Evolutionary conservation across 2,329 filamentous ascomycete genomes (phyloP).

Genomic region (Curvularia spicifera): DNA sequence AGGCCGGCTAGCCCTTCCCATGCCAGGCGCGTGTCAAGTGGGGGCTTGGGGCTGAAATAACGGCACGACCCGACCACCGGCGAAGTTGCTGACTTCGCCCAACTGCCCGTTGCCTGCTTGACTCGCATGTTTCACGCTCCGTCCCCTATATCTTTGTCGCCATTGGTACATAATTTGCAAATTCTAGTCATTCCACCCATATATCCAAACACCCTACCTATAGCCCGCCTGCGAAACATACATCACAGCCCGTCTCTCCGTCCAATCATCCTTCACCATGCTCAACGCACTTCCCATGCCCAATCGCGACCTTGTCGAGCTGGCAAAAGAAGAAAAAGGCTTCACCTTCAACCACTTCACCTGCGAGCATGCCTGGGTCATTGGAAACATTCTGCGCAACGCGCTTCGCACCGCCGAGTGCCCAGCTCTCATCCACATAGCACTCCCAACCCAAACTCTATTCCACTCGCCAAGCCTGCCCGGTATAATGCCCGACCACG

Average conservation of each 20-base stretch:
- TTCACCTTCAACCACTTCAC: constrained; percentile 65
- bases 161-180: constrained; percentile 5
- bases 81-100: constrained; percentile 5
- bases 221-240: constrained; percentile 1
- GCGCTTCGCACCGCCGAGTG: constrained; percentile 64
- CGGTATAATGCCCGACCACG: constrained; percentile 74
- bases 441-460: constrained; percentile 67
- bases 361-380: constrained; percentile 66
- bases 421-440: constrained; percentile 68
- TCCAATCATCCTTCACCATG: constrained; percentile 13
- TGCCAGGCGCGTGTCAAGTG: constrained; percentile 7
- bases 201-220: constrained; percentile 13
- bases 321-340: constrained; percentile 51
- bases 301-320: constrained; percentile 47
- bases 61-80: constrained; percentile 18
- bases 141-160: constrained; percentile 10
- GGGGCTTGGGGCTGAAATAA: constrained; percentile 13
- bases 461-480: constrained; percentile 73
- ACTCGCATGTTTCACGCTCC: constrained; percentile 10
- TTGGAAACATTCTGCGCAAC: constrained; percentile 69
- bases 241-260: constrained; percentile 2
- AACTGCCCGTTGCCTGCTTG: constrained; percentile 6
- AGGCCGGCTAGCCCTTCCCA: not conserved
- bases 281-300: constrained; percentile 41
- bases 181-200: constrained; percentile 8